phyloP scores from a whole-genome alignment of 768 basidiomycete genomes.

The Pilatotrama ljubarskyi region DNA sequence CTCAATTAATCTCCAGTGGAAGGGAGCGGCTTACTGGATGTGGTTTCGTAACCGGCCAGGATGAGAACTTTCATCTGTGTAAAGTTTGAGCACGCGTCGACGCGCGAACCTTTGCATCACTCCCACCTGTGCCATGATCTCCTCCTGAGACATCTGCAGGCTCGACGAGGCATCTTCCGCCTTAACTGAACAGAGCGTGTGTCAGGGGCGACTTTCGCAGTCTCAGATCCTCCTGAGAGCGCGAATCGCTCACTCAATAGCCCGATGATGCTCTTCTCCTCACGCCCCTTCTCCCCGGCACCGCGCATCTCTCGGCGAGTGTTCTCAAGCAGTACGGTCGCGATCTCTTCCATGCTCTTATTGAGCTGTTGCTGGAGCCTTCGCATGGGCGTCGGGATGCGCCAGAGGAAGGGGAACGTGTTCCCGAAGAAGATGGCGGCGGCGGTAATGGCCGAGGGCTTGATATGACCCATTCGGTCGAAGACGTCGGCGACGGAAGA shows the following conservation, averaged over 20 bases:
- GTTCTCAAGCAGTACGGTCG: slow-evolving; percentile 34
- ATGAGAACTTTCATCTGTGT: slow-evolving; percentile 39
- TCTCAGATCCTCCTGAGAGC: neutral
- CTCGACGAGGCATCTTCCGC: slow-evolving; percentile 32
- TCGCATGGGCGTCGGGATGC: slow-evolving; percentile 34
- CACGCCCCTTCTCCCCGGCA: slow-evolving; percentile 21
- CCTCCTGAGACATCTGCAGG: slow-evolving; percentile 40
- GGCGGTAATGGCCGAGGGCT: slow-evolving; percentile 5
- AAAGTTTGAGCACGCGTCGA: neutral
- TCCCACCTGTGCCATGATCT: slow-evolving; percentile 41
- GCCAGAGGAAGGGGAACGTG: slow-evolving; percentile 33
- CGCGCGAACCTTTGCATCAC: neutral
- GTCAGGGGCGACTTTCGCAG: neutral
- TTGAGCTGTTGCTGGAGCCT: slow-evolving; percentile 30
- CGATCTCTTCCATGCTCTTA: slow-evolving; percentile 35
- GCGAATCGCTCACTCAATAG: slow-evolving; percentile 32
- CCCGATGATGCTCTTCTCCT: slow-evolving; percentile 41
- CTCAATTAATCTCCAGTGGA: neutral
- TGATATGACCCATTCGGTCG: slow-evolving; percentile 23
- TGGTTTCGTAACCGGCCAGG: slow-evolving; percentile 54
- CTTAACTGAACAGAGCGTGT: slow-evolving; percentile 34
- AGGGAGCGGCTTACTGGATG: slow-evolving; percentile 36
- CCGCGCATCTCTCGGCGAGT: slow-evolving; percentile 36
- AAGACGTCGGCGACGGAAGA: slow-evolving; percentile 37
- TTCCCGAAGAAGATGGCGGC: slow-evolving; percentile 30